Conservation (phyloP, 1,284 basidiomycete species). For the Heliocybe sulcata region DNA sequence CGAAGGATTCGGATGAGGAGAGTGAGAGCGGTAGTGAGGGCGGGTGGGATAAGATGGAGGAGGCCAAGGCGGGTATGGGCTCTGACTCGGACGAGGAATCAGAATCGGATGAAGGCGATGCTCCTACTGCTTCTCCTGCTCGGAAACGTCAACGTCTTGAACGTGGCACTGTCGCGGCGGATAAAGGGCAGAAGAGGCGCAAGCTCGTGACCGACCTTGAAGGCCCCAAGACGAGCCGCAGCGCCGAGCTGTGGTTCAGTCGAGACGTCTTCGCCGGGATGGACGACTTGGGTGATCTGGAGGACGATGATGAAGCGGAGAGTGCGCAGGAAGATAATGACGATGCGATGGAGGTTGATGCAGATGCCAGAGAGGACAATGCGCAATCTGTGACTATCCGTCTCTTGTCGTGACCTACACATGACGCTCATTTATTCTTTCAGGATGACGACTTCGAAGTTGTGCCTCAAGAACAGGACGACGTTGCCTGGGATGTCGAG, state of each 20-base stretch:
- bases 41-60: conserved; percentile 72
- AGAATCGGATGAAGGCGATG: conserved; percentile 34
- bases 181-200: conserved; percentile 15
- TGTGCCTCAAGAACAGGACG: conserved; percentile 58
- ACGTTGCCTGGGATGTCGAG: conserved; percentile 80
- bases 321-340: conserved; percentile 20
- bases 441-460: conserved; percentile 63
- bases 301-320: conserved; percentile 25
- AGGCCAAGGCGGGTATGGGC: conserved; percentile 49
- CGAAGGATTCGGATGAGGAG: conserved; percentile 37
- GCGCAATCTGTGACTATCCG: neutral
- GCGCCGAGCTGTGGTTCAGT: conserved; percentile 85
- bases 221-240: conserved; percentile 34
- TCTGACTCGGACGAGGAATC: conserved; percentile 54
- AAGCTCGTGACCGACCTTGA: conserved; percentile 33
- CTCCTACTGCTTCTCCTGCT: conserved; percentile 22
- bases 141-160: conserved; percentile 34
- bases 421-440: conserved; percentile 12
- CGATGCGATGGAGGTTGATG: conserved; percentile 27
- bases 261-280: conserved; percentile 88
- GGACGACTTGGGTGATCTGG: conserved; percentile 44
- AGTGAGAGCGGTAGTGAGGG: conserved; percentile 40
- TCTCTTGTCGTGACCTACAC: too few relatives aligned
- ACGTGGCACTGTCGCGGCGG: conserved; percentile 12
- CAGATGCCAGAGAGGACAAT: conserved; percentile 12